Conservation (phyloP, 805 yeast species). For the Saturnispora ahearnii region DNA sequence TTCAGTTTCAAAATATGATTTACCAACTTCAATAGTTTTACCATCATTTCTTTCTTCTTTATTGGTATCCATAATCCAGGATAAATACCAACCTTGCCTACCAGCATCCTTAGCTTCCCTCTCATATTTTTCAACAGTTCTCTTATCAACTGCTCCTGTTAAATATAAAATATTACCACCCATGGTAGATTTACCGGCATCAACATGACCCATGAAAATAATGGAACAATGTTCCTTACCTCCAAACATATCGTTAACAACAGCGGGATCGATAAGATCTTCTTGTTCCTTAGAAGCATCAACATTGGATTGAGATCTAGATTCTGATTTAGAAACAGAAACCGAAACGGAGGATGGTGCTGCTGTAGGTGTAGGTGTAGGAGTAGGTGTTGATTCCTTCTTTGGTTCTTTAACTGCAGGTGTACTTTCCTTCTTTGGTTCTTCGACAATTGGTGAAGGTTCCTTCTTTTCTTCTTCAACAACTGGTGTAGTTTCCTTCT, state of each 20-base stretch:
- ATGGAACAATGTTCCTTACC: conserved; percentile 96
- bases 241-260: conserved; percentile 88
- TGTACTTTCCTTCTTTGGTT: conserved; percentile 13
- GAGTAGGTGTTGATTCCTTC: conserved; percentile 20
- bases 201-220: conserved; percentile 99
- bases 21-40: conserved; percentile 98
- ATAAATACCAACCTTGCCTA: conserved; percentile 98
- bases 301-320: conserved; percentile 22
- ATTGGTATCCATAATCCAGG: conserved; percentile 99
- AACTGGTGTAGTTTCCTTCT: conserved; percentile 18
- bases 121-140: conserved; percentile 97
- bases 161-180: conserved; percentile 92
- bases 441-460: conserved; percentile 18
- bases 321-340: conserved; percentile 15
- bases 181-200: conserved; percentile 99
- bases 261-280: conserved; percentile 74
- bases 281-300: conserved; percentile 63
- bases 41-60: conserved; percentile 98
- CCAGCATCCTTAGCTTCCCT: conserved; percentile 99
- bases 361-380: conserved; percentile 11
- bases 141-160: conserved; percentile 96
- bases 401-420: conserved; percentile 26
- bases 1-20: conserved; percentile 95
- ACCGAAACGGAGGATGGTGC: conserved; percentile 1
- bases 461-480: not conserved